Base-by-base conservation (phyloP, 768 basidiomycete genomes). In the Hemileccinum rubropunctum region DNA sequence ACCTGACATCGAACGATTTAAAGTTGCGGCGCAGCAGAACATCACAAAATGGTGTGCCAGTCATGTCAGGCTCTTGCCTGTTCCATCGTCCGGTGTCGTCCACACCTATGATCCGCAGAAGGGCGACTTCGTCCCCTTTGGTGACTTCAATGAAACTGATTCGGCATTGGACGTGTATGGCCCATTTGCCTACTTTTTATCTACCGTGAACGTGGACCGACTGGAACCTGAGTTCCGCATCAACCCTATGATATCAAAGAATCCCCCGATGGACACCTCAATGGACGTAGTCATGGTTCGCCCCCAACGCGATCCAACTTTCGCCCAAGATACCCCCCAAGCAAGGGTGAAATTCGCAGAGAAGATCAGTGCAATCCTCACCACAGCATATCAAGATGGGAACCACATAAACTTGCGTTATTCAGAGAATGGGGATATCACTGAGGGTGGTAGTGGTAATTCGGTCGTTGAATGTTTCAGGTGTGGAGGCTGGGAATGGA, bases 181-280 rank as follows among this genome's bases (percentile, higher is more conserved):
- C 2, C 92, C 92, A 5, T 97, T 95, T 61, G 74, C 78, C 23
- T 98, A 98, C 69, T 89, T 97, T 64, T 68, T 94, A 21, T 81
- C 87, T 9, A 86, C 88, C 0, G 76, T 87, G 46, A 89, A 92
- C 53, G 88, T 88, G 37, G 89, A 92, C 68, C 78, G 95, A 12
- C 73, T 98, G 56, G 95, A 98, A 67, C 81, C 88, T 5, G 64
- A 73, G 12, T 95, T 98, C 65, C 76, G 81, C 51, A 88, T 97
- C 51, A 74, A 82, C 14, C 91, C 95, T 14, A 75, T 82, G 43
- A 67, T 76, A 7, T 73, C 73, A 33, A 64, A 67, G 3, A 68
- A 75, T 23, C 77, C 82, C 3, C 71, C 81, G 2, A 53, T 63
- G 0, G 70, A 68, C 20, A 64, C 68, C 2, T 75, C 81, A 23